Conservation (phyloP, 2,329 filamentous ascomycete genomes). For the Aspergillus texensis region DNA sequence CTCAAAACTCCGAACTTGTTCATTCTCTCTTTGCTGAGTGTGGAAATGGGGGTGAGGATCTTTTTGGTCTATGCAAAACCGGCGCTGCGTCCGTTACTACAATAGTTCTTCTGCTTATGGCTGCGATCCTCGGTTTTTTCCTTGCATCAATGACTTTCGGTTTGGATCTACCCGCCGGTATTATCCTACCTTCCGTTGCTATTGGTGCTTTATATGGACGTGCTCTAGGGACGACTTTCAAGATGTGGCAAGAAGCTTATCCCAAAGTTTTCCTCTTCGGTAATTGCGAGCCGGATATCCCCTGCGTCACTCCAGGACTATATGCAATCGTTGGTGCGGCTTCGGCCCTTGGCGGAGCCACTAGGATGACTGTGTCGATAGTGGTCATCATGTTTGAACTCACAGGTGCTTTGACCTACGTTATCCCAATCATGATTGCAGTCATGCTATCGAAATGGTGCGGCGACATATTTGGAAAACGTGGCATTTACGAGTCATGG, state of each 20-base stretch:
- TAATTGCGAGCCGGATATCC: slow-evolving; percentile 80
- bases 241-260: slow-evolving; percentile 81
- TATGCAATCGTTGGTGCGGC: slow-evolving; percentile 97
- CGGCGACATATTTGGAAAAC: slow-evolving; percentile 88
- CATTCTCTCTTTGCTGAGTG: slow-evolving; percentile 93
- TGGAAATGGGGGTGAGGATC: slow-evolving; percentile 70
- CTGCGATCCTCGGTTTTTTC: slow-evolving; percentile 80
- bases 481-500: slow-evolving; percentile 97
- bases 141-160: slow-evolving; percentile 89
- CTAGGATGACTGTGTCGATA: slow-evolving; percentile 95
- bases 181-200: slow-evolving; percentile 93
- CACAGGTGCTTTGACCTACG: slow-evolving; percentile 92
- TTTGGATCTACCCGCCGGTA: slow-evolving; percentile 89
- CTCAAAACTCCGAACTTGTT: slow-evolving; percentile 87
- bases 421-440: slow-evolving; percentile 97
- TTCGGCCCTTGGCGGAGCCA: slow-evolving; percentile 89
- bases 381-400: slow-evolving; percentile 99
- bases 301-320: slow-evolving; percentile 89
- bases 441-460: slow-evolving; percentile 99
- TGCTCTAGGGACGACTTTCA: slow-evolving; percentile 83
- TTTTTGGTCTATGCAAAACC: slow-evolving; percentile 86
- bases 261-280: slow-evolving; percentile 76
- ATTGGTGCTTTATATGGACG: slow-evolving; percentile 90
- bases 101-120: slow-evolving; percentile 79
- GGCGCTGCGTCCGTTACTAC: slow-evolving; percentile 80